These are phyloP conservation scores for Calcarisporium arbuscula DNA, from an alignment of 2,329 filamentous ascomycete genomes.

Conservation along the genomic window DNA sequence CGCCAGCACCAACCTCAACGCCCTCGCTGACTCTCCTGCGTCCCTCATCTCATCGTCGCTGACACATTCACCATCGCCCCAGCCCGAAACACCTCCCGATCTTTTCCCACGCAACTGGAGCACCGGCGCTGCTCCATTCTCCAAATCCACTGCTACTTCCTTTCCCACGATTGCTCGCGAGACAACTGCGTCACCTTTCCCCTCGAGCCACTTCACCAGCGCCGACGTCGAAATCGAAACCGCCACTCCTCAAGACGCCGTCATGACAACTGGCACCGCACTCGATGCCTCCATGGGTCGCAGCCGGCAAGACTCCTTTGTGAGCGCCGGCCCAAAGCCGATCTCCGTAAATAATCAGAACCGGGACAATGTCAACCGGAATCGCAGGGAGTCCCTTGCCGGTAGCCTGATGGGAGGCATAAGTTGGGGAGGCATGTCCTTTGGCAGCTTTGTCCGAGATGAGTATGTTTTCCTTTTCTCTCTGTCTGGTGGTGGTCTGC, in stretches of 20 bases:
- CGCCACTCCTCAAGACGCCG: too few species aligned
- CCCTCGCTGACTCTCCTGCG: conserved; percentile 26
- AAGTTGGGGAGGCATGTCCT: conserved; percentile 95
- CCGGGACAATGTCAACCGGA: conserved; percentile 50
- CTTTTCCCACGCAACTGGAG: conserved; percentile 14
- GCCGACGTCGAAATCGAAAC: conserved; percentile 24
- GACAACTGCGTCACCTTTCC: conserved; percentile 15
- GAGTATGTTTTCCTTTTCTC: conserved; percentile 77
- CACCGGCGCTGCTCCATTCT: conserved; percentile 10
- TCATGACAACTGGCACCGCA: conserved; percentile 54
- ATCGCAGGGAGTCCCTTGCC: conserved; percentile 55
- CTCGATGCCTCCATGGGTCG: conserved; percentile 52
- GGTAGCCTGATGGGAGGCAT: conserved; percentile 71
- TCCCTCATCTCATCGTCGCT: conserved; percentile 27
- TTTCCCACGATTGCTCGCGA: conserved; percentile 10
- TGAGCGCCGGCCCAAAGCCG: conserved; percentile 58
- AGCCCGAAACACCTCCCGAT: conserved; percentile 24
- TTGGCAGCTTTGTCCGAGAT: conserved; percentile 94
- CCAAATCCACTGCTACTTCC: conserved; percentile 12
- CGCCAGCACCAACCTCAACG: conserved; percentile 7
- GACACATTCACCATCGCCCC: conserved; percentile 30
- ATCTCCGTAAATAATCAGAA: conserved; percentile 62
- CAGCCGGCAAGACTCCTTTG: conserved; percentile 58
- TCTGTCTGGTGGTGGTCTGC: too few species aligned
- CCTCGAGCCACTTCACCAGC: conserved; percentile 17